Evolutionary conservation across 768 basidiomycete genomes (phyloP).

Genomic region (Tylopilus sp.): DNA sequence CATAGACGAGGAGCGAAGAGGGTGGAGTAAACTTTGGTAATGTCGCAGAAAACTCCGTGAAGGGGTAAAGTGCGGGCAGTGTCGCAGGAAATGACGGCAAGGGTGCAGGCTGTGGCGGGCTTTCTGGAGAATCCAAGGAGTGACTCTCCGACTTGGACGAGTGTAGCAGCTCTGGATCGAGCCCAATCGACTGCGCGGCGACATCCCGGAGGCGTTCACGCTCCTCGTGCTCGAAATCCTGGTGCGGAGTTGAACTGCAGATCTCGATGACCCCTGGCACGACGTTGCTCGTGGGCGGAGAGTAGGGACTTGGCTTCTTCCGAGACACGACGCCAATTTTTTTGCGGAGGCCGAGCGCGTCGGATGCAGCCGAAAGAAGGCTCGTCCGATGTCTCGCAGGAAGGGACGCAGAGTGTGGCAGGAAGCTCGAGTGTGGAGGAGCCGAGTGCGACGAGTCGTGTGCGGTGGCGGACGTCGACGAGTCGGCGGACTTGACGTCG

Average conservation of each 20-base stretch:
- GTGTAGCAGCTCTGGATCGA: conserved; percentile 52
- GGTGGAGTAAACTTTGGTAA: conserved; percentile 70
- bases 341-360: conserved; percentile 42
- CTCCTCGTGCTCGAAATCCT: conserved; percentile 65
- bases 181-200: conserved; percentile 74
- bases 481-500: conserved; percentile 12
- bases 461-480: conserved; percentile 11
- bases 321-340: conserved; percentile 42
- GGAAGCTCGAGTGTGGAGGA: conserved; percentile 4
- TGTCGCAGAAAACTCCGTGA: conserved; percentile 48
- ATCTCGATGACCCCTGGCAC: conserved; percentile 77
- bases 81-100: conserved; percentile 66
- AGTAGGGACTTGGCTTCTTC: conserved; percentile 34
- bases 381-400: conserved; percentile 40
- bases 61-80: conserved; percentile 46
- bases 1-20: conserved; percentile 66
- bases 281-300: conserved; percentile 37
- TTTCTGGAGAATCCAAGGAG: conserved; percentile 17
- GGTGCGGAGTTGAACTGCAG: conserved; percentile 23
- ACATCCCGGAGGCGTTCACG: conserved; percentile 70
- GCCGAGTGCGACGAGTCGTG: conserved; percentile 8
- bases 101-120: conserved; percentile 2
- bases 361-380: conserved; percentile 52
- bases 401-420: conserved; percentile 4
- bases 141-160: conserved; percentile 21